These are phyloP conservation scores for Mitragyna speciosa DNA, from an alignment of 257 asterid genomes.

Conservation along the genomic window DNA sequence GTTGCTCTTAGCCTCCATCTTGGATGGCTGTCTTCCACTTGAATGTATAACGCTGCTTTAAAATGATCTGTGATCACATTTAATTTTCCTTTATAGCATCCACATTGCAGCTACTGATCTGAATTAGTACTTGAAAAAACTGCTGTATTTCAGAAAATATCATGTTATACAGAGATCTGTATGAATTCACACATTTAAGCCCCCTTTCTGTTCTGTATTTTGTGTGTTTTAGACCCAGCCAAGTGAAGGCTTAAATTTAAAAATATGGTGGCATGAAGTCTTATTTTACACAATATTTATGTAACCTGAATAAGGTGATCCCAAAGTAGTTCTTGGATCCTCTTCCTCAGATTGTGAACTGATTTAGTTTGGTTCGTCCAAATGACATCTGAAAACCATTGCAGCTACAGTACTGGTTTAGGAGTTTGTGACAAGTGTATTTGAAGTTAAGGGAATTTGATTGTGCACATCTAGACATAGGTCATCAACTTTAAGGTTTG, in stretches of 20 bases:
- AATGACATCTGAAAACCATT: neutral
- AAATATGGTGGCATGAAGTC: neutral
- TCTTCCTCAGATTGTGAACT: neutral
- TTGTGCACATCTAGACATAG: neutral
- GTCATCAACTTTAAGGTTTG: neutral
- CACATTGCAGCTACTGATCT: neutral
- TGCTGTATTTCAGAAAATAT: neutral
- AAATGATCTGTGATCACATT: neutral
- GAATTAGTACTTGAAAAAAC: neutral
- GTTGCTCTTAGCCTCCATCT: neutral
- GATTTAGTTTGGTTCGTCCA: neutral
- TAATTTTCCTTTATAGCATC: neutral
- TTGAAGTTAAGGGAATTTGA: neutral
- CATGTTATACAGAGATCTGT: neutral
- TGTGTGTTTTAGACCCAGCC: neutral
- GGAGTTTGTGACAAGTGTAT: neutral
- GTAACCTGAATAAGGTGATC: neutral
- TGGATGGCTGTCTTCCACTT: neutral
- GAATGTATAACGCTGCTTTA: neutral
- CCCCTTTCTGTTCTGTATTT: neutral
- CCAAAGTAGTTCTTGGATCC: neutral
- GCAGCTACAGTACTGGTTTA: no score
- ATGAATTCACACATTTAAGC: neutral
- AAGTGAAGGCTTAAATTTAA: neutral
- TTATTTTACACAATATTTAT: neutral